A percentile compares a stretch with the other conserved stretches of the same genome.
Conservation (phyloP, 2,329 filamentous ascomycete species). For the Nothophaeocryptopus gaeumannii region DNA sequence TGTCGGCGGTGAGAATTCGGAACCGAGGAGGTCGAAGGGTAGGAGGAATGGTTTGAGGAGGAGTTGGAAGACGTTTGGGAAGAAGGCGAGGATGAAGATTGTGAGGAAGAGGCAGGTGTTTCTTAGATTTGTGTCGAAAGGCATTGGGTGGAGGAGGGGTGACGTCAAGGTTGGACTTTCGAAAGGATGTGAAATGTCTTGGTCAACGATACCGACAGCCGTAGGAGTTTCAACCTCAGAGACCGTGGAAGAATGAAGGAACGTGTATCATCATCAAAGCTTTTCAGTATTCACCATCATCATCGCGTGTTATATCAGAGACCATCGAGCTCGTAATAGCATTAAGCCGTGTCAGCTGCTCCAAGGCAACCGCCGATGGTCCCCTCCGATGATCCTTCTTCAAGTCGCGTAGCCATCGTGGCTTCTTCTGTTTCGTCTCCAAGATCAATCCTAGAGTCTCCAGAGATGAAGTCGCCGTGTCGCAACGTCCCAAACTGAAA, state of each 20-base stretch:
- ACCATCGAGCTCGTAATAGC: neutral
- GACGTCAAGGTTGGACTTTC: slow-evolving; percentile 14
- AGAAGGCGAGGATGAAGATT: slow-evolving; percentile 52
- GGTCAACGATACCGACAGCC: slow-evolving; percentile 6
- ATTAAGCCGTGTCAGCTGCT: neutral
- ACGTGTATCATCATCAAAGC: neutral
- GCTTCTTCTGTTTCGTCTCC: slow-evolving; percentile 7
- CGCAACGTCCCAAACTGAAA: too few species aligned
- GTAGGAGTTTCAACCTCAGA: slow-evolving; percentile 2
- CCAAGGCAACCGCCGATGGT: slow-evolving; percentile 1
- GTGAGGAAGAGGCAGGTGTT: slow-evolving; percentile 47
- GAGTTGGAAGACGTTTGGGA: slow-evolving; percentile 47
- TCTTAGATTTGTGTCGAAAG: slow-evolving; percentile 29
- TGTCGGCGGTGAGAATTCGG: slow-evolving; percentile 34
- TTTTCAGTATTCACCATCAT: slow-evolving; percentile 4
- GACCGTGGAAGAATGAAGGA: neutral
- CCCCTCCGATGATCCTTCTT: too few species aligned
- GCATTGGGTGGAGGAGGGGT: slow-evolving; percentile 19
- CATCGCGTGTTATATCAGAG: neutral
- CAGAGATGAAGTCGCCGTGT: too few species aligned
- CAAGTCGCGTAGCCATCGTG: slow-evolving; percentile 2
- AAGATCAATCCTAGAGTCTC: neutral
- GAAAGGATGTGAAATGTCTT: slow-evolving; percentile 9
- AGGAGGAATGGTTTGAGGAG: slow-evolving; percentile 36
- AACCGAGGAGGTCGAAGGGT: slow-evolving; percentile 26